Conservation (phyloP, 2,329 filamentous ascomycete species). For the Curvularia hawaiiensis region DNA sequence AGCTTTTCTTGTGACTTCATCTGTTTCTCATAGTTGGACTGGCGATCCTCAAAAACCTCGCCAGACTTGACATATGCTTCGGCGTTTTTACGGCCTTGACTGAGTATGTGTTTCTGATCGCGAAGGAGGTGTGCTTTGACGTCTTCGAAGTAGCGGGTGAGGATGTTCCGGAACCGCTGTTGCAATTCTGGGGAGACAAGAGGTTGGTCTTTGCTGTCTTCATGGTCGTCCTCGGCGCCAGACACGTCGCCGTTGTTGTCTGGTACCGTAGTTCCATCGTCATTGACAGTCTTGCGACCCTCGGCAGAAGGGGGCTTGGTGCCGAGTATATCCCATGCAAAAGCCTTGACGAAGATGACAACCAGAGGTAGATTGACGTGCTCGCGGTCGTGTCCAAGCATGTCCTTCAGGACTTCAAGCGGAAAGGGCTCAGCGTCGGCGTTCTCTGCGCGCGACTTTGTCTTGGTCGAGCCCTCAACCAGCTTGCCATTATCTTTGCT, state of each 20-base stretch:
- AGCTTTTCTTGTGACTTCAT: slow-evolving; percentile 91
- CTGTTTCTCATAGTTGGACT: slow-evolving; percentile 93
- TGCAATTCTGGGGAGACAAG: slow-evolving; percentile 78
- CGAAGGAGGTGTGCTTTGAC: slow-evolving; percentile 85
- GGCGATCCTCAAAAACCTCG: slow-evolving; percentile 96
- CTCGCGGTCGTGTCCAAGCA: slow-evolving; percentile 91
- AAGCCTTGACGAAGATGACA: slow-evolving; percentile 94
- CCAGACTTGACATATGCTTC: slow-evolving; percentile 98
- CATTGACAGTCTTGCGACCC: slow-evolving; percentile 81
- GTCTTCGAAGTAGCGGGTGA: slow-evolving; percentile 89
- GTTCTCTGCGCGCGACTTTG: slow-evolving; percentile 63
- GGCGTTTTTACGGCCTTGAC: slow-evolving; percentile 90
- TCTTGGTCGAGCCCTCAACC: slow-evolving; percentile 65
- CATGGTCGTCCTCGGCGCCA: slow-evolving; percentile 58
- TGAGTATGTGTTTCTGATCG: slow-evolving; percentile 88
- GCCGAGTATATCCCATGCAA: slow-evolving; percentile 93
- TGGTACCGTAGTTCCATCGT: slow-evolving; percentile 72
- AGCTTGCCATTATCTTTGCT: slow-evolving; percentile 62
- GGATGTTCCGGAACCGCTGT: slow-evolving; percentile 82
- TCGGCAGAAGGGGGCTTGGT: slow-evolving; percentile 73
- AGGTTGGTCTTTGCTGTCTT: slow-evolving; percentile 68
- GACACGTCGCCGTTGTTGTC: slow-evolving; percentile 59
- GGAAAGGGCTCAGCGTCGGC: slow-evolving; percentile 88
- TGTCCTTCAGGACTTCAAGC: slow-evolving; percentile 94
- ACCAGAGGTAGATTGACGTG: slow-evolving; percentile 89